These are phyloP conservation scores for Cyclocybe aegerita DNA, from an alignment of 768 basidiomycete genomes.

Conservation along the genomic window DNA sequence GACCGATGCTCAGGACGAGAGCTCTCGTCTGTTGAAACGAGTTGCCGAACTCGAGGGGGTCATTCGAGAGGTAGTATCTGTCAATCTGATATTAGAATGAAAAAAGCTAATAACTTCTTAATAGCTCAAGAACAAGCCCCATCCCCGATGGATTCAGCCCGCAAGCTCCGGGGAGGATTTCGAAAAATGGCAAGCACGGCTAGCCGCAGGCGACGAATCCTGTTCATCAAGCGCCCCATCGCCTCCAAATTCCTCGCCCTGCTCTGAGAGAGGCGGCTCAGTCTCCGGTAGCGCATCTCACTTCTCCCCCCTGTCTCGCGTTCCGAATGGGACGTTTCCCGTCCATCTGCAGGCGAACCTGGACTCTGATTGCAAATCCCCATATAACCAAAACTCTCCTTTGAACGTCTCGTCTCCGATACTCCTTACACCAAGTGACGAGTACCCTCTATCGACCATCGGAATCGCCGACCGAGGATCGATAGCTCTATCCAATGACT, in stretches of 20 bases:
- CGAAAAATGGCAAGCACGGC: conserved; percentile 24
- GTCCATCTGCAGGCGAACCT: conserved; percentile 22
- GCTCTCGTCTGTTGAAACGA: conserved; percentile 63
- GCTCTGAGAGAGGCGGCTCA: conserved; percentile 28
- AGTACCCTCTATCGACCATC: conserved; percentile 32
- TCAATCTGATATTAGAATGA: conserved; percentile 25
- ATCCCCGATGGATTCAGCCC: conserved; percentile 62
- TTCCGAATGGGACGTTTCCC: conserved; percentile 13
- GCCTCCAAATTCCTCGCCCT: conserved; percentile 26
- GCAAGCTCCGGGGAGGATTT: conserved; percentile 34
- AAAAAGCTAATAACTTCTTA: not conserved
- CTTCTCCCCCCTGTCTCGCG: conserved; percentile 13
- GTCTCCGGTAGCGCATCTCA: conserved; percentile 7
- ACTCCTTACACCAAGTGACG: conserved; percentile 48
- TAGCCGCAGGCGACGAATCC: conserved; percentile 18
- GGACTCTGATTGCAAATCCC: conserved; percentile 27
- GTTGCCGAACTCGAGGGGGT: conserved; percentile 84
- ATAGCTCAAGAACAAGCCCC: conserved; percentile 72
- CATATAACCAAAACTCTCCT: conserved; percentile 27
- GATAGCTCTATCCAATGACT: conserved; percentile 27
- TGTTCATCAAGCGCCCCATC: conserved; percentile 26
- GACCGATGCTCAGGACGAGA: conserved; percentile 57
- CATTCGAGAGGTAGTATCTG: conserved; percentile 62
- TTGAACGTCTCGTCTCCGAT: conserved; percentile 37
- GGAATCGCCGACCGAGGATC: conserved; percentile 18